Evolutionary conservation across 176 grass and related monocot species (phyloP), one percentile per base, ranked within the genome.

Genomic region (Oryza meyeriana): DNA sequence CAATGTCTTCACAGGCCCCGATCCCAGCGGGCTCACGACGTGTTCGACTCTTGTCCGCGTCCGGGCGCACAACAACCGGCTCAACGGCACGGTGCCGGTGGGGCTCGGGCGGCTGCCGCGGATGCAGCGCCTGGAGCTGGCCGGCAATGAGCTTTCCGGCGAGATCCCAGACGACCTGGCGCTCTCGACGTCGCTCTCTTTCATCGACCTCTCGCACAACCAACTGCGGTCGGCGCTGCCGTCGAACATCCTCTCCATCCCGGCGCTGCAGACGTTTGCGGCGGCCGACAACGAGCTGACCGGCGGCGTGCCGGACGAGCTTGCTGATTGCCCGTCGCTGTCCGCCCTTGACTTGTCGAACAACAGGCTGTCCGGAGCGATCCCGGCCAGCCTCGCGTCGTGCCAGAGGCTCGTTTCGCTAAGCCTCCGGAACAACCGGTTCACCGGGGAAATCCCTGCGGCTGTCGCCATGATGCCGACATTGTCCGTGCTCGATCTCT

Each of bases 121-220:
- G 61, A 87, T 99, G 17, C 93, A 99, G 28, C 77, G 96, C 8
- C 87, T 99, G 1, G 96, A 99, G 78, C 67, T 98, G 16, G 90
- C 91, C 0, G 93, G 93, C 14, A 99, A 99, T 66, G 87, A 99
- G 58, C 76, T 99, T 0, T 86, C 87, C 33, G 96, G 93, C 0
- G 96, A 95, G 72, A 92, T 99, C 59, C 91, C 93, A 0, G 96
- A 90, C 2, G 96, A 99, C 77, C 9, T 99, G 63, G 73, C 93
- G 32, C 52, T 89, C 4, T 99, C 96, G 1, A 88, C 69, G 42
- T 95, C 96, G 52, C 90, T 99, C 47, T 93, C 88, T 52, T 99
- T 99, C 93, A 91, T 99, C 61, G 96, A 99, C 61, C 29, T 99
- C 7, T 99, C 93, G 18, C 96, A 99, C 83, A 99, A 99, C 76